Evolutionary conservation across 176 grass and related monocot species (phyloP).

Genomic region (Aegilops bicornis): DNA sequence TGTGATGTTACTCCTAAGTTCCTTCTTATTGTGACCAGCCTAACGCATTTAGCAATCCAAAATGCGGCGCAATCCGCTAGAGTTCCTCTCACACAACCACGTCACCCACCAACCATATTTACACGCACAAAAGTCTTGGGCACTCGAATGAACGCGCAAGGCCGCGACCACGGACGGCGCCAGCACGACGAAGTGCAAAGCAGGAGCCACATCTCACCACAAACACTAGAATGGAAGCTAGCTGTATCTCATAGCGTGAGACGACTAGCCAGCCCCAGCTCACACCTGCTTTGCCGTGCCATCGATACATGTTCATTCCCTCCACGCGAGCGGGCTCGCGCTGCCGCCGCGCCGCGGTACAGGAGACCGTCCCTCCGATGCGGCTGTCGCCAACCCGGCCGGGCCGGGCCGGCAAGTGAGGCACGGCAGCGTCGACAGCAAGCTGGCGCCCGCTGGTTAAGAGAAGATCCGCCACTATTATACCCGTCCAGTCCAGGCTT

Average conservation of each 20-base stretch:
- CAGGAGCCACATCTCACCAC: neutral
- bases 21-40: too few species aligned
- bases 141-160: neutral
- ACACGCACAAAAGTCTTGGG: too few species aligned
- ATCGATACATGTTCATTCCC: neutral
- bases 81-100: too few species aligned
- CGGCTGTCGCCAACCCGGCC: constrained; percentile 2
- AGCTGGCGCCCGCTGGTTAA: neutral
- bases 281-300: neutral
- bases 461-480: neutral
- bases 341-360: neutral
- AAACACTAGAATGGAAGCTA: neutral
- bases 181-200: too few species aligned
- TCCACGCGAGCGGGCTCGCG: neutral
- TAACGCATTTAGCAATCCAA: too few species aligned
- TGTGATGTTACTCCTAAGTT: too few species aligned
- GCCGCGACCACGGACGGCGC: too few species aligned
- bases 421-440: constrained; percentile 24
- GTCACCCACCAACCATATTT: too few species aligned
- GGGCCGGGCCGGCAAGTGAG: constrained; percentile 7
- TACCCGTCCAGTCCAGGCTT: neutral
- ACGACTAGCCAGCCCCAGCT: neutral
- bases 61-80: too few species aligned
- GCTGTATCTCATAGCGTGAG: neutral
- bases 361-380: neutral